These are phyloP conservation scores for Talaromyces trachyspermus DNA, from an alignment of 495 filamentous ascomycete species.

Conservation along the genomic window DNA sequence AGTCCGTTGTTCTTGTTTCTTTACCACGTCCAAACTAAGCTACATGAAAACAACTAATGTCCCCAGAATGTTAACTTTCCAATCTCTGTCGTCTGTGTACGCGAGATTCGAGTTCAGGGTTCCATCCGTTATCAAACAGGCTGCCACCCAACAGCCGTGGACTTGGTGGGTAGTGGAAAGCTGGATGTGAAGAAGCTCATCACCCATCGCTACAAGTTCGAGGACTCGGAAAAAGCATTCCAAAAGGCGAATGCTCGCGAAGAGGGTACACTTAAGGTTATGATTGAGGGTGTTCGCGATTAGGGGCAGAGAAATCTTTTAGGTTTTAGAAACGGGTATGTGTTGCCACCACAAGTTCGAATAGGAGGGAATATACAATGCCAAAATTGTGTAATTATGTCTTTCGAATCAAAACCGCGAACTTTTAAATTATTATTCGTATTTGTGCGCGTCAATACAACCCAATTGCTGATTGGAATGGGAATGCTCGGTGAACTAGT, in stretches of 20 bases:
- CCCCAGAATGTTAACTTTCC: slow-evolving; percentile 63
- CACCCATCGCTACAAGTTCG: slow-evolving; percentile 60
- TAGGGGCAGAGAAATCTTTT: not conserved
- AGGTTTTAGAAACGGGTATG: not conserved
- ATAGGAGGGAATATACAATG: slow-evolving; percentile 1
- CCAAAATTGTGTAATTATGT: not conserved
- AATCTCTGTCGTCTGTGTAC: slow-evolving; percentile 74
- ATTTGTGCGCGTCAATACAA: not conserved
- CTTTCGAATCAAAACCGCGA: not conserved
- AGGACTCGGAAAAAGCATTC: slow-evolving; percentile 71
- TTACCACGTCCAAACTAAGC: not conserved
- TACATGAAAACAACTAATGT: not conserved
- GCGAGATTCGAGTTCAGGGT: slow-evolving; percentile 74
- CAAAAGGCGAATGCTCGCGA: slow-evolving; percentile 66
- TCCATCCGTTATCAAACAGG: slow-evolving; percentile 75
- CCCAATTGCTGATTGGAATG: not conserved
- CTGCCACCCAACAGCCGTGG: slow-evolving; percentile 69
- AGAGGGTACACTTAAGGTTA: slow-evolving; percentile 74
- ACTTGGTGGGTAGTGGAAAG: slow-evolving; percentile 57
- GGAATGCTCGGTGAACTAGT: not conserved
- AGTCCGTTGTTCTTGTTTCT: slow-evolving; percentile 15
- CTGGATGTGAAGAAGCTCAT: slow-evolving; percentile 69
- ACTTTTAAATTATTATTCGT: not conserved
- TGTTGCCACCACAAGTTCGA: not conserved
- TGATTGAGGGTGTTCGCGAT: slow-evolving; percentile 56